These are phyloP conservation scores for Hamamelis virginiana DNA, from an alignment of 164 flowering plant species.

Conservation along the genomic window DNA sequence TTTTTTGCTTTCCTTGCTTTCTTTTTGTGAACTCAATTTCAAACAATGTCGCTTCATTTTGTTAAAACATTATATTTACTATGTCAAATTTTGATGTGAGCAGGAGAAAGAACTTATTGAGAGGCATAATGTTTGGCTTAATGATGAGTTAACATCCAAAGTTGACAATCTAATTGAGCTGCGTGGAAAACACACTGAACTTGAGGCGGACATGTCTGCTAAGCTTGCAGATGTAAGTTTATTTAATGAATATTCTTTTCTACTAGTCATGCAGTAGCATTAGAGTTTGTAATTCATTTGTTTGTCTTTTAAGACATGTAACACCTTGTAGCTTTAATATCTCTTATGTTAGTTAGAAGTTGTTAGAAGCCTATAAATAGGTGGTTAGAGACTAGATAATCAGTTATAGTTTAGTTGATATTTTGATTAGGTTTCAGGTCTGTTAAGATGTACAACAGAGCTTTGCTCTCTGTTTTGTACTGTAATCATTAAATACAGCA, in stretches of 20 bases:
- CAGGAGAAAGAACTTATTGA: slow-evolving; percentile 95
- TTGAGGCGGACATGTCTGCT: slow-evolving; percentile 77
- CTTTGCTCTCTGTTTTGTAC: too few species aligned
- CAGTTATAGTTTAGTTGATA: too few species aligned
- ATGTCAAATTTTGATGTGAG: slow-evolving; percentile 14
- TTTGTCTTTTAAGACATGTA: too few species aligned
- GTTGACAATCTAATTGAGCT: slow-evolving; percentile 47
- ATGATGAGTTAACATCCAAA: slow-evolving; percentile 80
- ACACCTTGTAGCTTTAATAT: too few species aligned
- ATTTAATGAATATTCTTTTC: neutral
- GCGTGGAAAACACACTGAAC: slow-evolving; percentile 56
- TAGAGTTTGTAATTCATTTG: too few species aligned
- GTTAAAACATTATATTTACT: neutral
- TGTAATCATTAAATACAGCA: too few species aligned
- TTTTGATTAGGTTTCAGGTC: too few species aligned
- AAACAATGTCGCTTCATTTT: neutral
- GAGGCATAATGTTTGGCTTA: slow-evolving; percentile 87
- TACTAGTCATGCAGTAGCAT: neutral
- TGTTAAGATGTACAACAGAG: too few species aligned
- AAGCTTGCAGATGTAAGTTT: slow-evolving; percentile 69
- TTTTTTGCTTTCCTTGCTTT: too few species aligned
- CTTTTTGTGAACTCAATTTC: neutral
- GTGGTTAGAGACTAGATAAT: too few species aligned
- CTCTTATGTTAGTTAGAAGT: too few species aligned
- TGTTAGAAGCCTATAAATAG: too few species aligned